Evolutionary conservation across 164 flowering plant species (phyloP).

Genomic region (Tetracentron sinense): DNA sequence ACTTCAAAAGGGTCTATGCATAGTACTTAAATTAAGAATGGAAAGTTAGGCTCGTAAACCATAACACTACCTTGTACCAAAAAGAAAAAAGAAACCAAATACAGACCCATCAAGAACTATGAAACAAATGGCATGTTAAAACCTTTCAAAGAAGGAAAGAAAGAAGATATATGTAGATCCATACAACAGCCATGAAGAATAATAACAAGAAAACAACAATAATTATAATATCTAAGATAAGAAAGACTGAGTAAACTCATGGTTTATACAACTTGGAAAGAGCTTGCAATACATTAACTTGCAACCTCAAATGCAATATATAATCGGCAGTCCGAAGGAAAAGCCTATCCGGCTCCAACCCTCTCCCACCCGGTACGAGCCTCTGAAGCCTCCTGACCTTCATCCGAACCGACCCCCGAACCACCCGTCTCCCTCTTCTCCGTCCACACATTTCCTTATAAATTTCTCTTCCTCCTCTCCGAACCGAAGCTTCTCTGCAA

Average conservation of each 20-base stretch:
- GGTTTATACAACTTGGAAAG: conserved; percentile 38
- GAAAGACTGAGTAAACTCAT: conserved; percentile 12
- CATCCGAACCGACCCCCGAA: conserved; percentile 17
- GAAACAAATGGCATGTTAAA: background rate
- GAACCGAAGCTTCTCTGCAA: background rate
- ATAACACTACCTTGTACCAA: too few relatives aligned
- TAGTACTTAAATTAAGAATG: too few relatives aligned
- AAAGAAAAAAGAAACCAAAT: too few relatives aligned
- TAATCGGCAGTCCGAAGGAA: conserved; percentile 57
- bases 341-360: conserved; percentile 49
- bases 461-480: background rate
- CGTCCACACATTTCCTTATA: background rate
- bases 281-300: conserved; percentile 52
- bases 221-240: background rate
- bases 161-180: too few relatives aligned
- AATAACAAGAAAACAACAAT: background rate
- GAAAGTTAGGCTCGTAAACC: too few relatives aligned
- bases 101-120: conserved; percentile 5
- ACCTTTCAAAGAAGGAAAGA: background rate
- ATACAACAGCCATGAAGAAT: background rate
- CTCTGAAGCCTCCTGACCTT: conserved; percentile 53
- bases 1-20: too few relatives aligned
- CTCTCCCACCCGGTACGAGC: conserved; percentile 62
- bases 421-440: background rate
- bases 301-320: conserved; percentile 57